A percentile compares a stretch with the other conserved stretches of the same genome.
Evolutionary conservation across 371 early-diverging fungal genomes (phyloP).

Genomic region (Sanchytrium tribonematis): DNA sequence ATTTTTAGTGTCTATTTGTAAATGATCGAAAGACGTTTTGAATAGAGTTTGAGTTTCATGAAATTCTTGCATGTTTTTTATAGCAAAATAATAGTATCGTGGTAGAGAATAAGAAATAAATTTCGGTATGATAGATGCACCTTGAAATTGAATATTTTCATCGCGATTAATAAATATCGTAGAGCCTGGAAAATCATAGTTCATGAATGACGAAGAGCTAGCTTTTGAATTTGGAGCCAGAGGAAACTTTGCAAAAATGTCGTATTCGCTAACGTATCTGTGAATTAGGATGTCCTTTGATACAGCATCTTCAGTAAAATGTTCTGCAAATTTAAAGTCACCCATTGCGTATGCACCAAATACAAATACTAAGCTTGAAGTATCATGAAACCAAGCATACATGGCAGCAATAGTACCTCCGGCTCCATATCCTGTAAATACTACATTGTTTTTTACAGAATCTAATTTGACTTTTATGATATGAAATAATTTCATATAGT

Average conservation of each 20-base stretch:
- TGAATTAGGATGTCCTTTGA: neutral
- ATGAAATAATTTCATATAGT: neutral
- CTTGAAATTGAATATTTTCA: neutral
- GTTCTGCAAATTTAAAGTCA: neutral
- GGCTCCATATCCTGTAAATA: neutral
- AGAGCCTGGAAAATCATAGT: neutral
- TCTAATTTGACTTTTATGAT: neutral
- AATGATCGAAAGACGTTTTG: neutral
- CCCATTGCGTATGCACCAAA: neutral
- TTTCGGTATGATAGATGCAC: neutral
- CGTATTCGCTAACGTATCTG: neutral
- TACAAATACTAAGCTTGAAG: neutral
- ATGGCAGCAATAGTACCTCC: neutral
- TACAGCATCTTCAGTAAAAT: neutral
- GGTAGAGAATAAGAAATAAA: neutral
- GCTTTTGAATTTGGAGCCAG: neutral
- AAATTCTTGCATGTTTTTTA: neutral
- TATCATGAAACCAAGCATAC: neutral
- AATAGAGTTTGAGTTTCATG: neutral
- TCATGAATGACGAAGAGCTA: neutral
- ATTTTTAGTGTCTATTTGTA: neutral
- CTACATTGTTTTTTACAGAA: neutral
- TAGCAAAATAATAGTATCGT: neutral
- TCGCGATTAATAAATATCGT: neutral
- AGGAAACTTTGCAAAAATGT: neutral